Percentiles rank a stretch among this genome's conserved stretches.
phyloP scores from a whole-genome alignment of 495 filamentous ascomycete species.

The Cryomyces minteri region DNA sequence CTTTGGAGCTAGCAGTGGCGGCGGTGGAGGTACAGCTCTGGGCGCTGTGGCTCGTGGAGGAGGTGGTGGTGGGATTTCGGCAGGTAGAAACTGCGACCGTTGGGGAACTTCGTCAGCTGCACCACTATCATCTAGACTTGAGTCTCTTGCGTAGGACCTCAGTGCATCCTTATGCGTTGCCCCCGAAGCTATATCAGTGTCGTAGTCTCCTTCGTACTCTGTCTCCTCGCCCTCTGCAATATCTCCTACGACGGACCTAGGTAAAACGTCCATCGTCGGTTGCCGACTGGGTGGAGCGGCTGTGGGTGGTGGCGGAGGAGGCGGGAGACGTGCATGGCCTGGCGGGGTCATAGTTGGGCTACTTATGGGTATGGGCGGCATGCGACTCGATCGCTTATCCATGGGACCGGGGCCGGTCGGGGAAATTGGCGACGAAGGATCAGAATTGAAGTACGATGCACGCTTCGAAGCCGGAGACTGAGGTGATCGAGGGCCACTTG shows the following conservation, averaged over 20 bases:
- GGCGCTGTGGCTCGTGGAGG: conserved; percentile 6
- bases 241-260: conserved; percentile 2
- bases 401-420: conserved; percentile 14
- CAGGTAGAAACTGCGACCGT: conserved; percentile 11
- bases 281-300: conserved; percentile 33
- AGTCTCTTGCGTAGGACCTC: conserved; percentile 61
- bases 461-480: conserved; percentile 14
- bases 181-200: conserved; percentile 87
- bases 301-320: conserved; percentile 62
- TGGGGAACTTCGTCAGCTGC: conserved; percentile 32
- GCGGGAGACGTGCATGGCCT: conserved; percentile 45
- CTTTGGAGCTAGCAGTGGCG: conserved; percentile 10
- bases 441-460: conserved; percentile 14
- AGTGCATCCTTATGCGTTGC: conserved; percentile 82
- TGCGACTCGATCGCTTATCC: conserved; percentile 29
- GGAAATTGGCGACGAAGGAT: conserved; percentile 26
- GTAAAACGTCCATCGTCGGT: conserved; percentile 37
- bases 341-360: conserved; percentile 26
- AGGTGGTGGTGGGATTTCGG: conserved; percentile 9
- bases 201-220: conserved; percentile 96
- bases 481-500: conserved; percentile 9
- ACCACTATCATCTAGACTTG: conserved; percentile 44
- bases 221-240: conserved; percentile 61
- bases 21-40: conserved; percentile 20
- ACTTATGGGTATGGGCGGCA: conserved; percentile 24